Evolutionary conservation across 164 flowering plant genomes (phyloP), one percentile per base, ranked within the genome.

Genomic region (Macadamia integrifolia): DNA sequence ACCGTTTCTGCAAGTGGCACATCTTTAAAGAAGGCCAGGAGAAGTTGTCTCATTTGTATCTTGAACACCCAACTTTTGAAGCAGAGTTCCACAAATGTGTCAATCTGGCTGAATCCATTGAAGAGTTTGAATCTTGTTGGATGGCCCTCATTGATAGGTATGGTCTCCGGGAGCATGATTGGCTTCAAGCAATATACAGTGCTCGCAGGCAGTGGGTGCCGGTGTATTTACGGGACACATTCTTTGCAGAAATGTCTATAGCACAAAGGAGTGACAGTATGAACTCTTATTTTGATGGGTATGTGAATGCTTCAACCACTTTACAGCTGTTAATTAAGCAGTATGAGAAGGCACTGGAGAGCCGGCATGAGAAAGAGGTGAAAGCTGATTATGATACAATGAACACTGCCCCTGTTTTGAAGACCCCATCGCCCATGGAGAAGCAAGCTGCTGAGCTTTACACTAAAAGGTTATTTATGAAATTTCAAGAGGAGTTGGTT

Each of bases 371-470:
- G 61, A 80, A 81, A 69, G 87, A 85, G 79, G 75, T 77, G 28
- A 72, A 75, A 62, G 85, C 82, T 8, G 87, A 85, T 62, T 71
- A 69, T 65, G 86, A 85, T 58, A 71, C 80, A 2, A 75, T 78
- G 69, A 68, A 76, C 63, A 64, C 75, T 28, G 43, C 67, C 53
- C 76, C 86, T 23, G 71, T 68, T 68, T 31, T 85, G 63, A 73
- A 75, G 78, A 83, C 84, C 15, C 78, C 81, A 35, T 83, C 81
- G 3, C 84, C 86, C 1, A 76, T 81, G 81, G 83, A 81, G 69
- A 76, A 76, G 67, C 79, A 81, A 72, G 84, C 80, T 48, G 76
- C 85, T 17, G 76, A 74, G 50, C 63, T 83, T 29, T 83, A 82
- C 63, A 85, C 84, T 6, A 83, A 72, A 55, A 74, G 69, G 56